phyloP scores from a whole-genome alignment of 129 eudicot genomes.

The Kitagawia praeruptora region DNA sequence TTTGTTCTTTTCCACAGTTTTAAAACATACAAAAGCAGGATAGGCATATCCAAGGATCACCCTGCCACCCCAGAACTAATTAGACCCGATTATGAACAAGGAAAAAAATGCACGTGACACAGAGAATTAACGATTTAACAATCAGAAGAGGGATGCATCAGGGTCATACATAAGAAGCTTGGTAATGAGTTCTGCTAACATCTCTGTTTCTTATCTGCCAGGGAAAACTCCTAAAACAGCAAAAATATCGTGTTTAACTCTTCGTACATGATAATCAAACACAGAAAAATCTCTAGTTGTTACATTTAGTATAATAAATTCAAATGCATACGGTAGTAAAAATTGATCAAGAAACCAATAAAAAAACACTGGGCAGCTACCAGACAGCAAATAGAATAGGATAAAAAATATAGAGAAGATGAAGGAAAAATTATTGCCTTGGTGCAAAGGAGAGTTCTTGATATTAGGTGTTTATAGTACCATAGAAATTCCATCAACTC shows the following conservation, averaged over 20 bases:
- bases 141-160: neutral
- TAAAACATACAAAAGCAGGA: slow-evolving; percentile 94
- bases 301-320: neutral
- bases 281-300: neutral
- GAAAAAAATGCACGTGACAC: neutral
- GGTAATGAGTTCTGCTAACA: slow-evolving; percentile 74
- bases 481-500: no score
- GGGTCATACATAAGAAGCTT: slow-evolving; percentile 56
- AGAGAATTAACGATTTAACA: no score
- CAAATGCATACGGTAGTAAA: neutral
- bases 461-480: slow-evolving; percentile 18
- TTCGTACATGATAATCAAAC: neutral
- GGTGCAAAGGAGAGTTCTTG: slow-evolving; percentile 12
- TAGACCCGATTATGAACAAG: neutral
- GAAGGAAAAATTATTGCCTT: no score
- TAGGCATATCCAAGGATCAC: slow-evolving; percentile 85
- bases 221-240: neutral
- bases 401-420: no score
- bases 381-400: no score
- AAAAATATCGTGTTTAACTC: neutral
- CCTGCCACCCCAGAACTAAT: slow-evolving; percentile 32
- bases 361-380: neutral
- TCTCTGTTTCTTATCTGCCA: slow-evolving; percentile 15
- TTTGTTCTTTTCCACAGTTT: slow-evolving; percentile 81
- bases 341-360: neutral